Percentiles rank a stretch among this genome's conserved stretches.
Evolutionary conservation across 768 basidiomycete genomes (phyloP).

Genomic region (Suillus paluster): DNA sequence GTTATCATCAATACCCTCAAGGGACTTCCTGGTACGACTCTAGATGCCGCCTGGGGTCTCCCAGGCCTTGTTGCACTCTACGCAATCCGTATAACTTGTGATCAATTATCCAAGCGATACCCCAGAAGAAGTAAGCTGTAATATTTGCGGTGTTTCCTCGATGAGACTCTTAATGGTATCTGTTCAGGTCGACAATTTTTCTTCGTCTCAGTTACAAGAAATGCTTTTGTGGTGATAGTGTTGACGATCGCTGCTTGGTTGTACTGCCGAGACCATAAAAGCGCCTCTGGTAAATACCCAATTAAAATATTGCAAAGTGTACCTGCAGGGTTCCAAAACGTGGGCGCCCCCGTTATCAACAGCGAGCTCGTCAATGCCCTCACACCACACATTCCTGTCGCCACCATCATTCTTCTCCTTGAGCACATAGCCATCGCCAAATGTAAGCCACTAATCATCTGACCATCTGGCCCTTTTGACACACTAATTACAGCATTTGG

Average conservation of each 20-base stretch:
- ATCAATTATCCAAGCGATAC: conserved; percentile 54
- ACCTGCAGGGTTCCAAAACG: conserved; percentile 79
- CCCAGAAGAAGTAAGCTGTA: conserved; percentile 59
- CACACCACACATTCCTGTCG: conserved; percentile 76
- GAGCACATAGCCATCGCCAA: conserved; percentile 99
- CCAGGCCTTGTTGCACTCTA: conserved; percentile 75
- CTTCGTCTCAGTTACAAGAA: conserved; percentile 77
- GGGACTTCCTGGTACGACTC: conserved; percentile 66
- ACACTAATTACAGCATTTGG: conserved; percentile 74
- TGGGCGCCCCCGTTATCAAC: conserved; percentile 52
- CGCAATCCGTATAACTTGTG: conserved; percentile 62
- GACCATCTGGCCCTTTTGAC: conserved; percentile 14
- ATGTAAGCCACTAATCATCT: conserved; percentile 51
- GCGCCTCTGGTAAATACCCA: conserved; percentile 68
- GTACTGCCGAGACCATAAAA: conserved; percentile 68
- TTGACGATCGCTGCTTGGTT: conserved; percentile 89
- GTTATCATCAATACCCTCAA: conserved; percentile 96
- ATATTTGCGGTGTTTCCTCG: neutral
- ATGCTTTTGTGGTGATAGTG: conserved; percentile 87
- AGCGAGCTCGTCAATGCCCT: conserved; percentile 63
- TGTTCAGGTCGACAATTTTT: conserved; percentile 68
- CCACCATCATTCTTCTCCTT: conserved; percentile 86
- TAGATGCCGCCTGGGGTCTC: conserved; percentile 92
- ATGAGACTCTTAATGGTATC: conserved; percentile 7
- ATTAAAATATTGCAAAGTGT: conserved; percentile 85